A percentile compares a stretch with the other conserved stretches of the same genome.
Evolutionary conservation across 768 basidiomycete genomes (phyloP).

Genomic region (Amanita pseudoporphyria): DNA sequence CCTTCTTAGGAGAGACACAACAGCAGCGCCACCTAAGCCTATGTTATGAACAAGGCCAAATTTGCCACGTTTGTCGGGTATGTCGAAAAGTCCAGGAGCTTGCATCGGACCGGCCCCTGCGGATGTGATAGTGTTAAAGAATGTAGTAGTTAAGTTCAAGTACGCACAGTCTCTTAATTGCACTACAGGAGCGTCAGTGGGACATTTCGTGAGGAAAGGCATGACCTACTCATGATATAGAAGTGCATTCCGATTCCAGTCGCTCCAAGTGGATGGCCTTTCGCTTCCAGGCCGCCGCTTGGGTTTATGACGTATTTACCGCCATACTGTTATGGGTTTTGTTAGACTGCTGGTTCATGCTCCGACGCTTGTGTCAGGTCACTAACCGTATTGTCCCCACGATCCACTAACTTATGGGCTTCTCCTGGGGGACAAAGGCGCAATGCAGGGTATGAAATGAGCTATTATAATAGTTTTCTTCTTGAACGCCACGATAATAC

Average conservation of each 20-base stretch:
- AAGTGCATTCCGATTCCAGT: conserved; percentile 84
- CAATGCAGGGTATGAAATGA: conserved; percentile 75
- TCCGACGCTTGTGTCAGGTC: neutral
- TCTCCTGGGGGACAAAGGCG: conserved; percentile 58
- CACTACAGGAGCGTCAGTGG: conserved; percentile 31
- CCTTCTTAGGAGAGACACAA: conserved; percentile 64
- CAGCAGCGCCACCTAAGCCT: conserved; percentile 73
- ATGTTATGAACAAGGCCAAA: conserved; percentile 79
- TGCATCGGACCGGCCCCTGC: conserved; percentile 83
- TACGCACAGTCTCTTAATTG: conserved; percentile 60
- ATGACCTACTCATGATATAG: conserved; percentile 61
- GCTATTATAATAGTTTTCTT: conserved; percentile 25
- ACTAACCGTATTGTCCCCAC: conserved; percentile 69
- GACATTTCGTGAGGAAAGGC: neutral
- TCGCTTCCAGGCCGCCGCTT: conserved; percentile 81
- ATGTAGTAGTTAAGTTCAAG: neutral
- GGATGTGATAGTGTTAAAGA: neutral
- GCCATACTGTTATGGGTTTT: conserved; percentile 43
- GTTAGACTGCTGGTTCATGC: neutral
- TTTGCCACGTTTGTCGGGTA: conserved; percentile 57
- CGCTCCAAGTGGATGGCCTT: conserved; percentile 79
- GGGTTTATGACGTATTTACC: conserved; percentile 83
- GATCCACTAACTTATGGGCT: conserved; percentile 66
- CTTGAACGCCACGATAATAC: neutral
- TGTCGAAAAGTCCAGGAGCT: conserved; percentile 58